phyloP scores from a whole-genome alignment of 257 asterid genomes.

The Scutellaria minor region DNA sequence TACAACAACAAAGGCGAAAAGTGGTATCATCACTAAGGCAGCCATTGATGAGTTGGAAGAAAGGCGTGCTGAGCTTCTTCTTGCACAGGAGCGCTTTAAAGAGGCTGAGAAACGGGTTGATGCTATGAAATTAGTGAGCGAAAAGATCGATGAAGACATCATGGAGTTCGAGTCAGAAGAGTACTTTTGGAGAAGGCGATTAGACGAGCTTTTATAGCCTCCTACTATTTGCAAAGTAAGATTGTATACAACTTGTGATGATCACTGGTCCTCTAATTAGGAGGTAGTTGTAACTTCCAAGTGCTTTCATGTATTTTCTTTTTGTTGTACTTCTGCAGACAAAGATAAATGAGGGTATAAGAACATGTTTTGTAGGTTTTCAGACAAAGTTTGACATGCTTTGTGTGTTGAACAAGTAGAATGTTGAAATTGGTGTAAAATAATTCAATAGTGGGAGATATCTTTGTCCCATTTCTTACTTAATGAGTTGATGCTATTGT shows the following conservation, averaged over 20 bases:
- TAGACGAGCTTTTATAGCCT: conserved; percentile 36
- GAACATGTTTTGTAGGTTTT: too few species aligned
- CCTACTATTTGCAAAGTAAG: not conserved
- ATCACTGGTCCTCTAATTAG: not conserved
- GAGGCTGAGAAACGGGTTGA: conserved; percentile 42
- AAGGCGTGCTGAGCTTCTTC: conserved; percentile 40
- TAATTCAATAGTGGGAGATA: too few species aligned
- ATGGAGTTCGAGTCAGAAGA: conserved; percentile 38
- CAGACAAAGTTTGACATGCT: too few species aligned
- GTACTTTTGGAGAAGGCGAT: conserved; percentile 40
- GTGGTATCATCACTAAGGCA: conserved; percentile 25
- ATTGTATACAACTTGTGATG: not conserved
- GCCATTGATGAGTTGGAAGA: conserved; percentile 40
- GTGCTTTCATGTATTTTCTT: not conserved
- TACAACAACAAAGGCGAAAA: conserved; percentile 28
- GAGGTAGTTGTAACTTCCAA: not conserved
- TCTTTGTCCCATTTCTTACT: too few species aligned
- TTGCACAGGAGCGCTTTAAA: conserved; percentile 37
- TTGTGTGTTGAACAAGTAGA: too few species aligned
- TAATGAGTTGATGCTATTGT: too few species aligned
- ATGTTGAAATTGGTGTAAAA: too few species aligned
- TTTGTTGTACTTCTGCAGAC: too few species aligned
- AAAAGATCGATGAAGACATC: conserved; percentile 35
- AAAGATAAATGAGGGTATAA: too few species aligned
- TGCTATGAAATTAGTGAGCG: conserved; percentile 36